phyloP scores from a whole-genome alignment of 495 filamentous ascomycete genomes.

The Neurospora sp. region DNA sequence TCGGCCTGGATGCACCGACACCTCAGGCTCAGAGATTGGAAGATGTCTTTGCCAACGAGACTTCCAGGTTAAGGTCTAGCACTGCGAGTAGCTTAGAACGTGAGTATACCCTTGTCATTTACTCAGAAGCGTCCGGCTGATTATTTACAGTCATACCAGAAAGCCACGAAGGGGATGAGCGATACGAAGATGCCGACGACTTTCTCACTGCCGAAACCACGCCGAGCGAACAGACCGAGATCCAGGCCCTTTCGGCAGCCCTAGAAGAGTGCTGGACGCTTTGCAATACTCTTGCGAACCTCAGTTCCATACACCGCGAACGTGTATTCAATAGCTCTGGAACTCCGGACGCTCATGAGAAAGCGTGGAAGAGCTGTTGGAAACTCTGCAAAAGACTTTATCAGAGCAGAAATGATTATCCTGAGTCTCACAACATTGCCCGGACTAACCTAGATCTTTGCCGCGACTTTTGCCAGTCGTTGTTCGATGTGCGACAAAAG shows the following conservation, averaged over 20 bases:
- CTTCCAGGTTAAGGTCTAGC: conserved; percentile 33
- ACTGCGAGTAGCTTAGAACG: conserved; percentile 63
- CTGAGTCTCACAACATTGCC: conserved; percentile 52
- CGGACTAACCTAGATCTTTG: conserved; percentile 74
- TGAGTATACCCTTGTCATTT: conserved; percentile 26
- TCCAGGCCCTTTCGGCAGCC: conserved; percentile 62
- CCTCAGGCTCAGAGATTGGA: conserved; percentile 77
- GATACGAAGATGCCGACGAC: conserved; percentile 33
- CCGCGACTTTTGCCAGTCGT: conserved; percentile 79
- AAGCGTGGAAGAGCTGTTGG: conserved; percentile 90
- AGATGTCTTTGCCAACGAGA: conserved; percentile 38
- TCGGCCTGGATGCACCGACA: conserved; percentile 59
- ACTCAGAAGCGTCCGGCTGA: neutral
- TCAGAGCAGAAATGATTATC: conserved; percentile 61
- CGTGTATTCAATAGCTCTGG: conserved; percentile 60
- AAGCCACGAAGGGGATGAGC: conserved; percentile 29
- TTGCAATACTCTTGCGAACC: conserved; percentile 78
- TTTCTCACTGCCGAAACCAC: conserved; percentile 27
- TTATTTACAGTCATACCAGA: conserved; percentile 38
- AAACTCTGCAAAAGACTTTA: conserved; percentile 81
- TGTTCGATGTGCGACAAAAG: conserved; percentile 73
- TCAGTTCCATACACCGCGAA: conserved; percentile 77
- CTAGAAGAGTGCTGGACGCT: conserved; percentile 89
- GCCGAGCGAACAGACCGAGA: conserved; percentile 47
- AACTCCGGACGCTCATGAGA: conserved; percentile 65